A percentile compares a stretch with the other conserved stretches of the same genome.
These are phyloP conservation scores for Neostapfia colusana DNA, from an alignment of 176 grass and related monocot genomes.

Conservation along the genomic window DNA sequence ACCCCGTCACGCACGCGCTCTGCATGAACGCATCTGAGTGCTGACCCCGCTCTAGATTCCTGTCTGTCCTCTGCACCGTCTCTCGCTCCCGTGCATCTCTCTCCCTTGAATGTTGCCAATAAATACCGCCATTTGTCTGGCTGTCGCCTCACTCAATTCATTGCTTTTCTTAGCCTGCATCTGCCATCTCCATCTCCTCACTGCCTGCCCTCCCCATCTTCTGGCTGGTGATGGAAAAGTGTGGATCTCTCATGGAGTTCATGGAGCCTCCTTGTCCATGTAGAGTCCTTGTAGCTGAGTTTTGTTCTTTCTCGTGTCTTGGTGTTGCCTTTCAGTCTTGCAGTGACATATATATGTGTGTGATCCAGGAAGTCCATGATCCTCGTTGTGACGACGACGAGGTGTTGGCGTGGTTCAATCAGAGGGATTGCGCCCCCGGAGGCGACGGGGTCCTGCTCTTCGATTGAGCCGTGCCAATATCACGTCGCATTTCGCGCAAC, in stretches of 20 bases:
- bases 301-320: neutral
- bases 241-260: neutral
- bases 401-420: conserved; percentile 74
- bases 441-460: conserved; percentile 41
- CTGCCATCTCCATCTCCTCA: neutral
- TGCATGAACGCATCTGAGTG: conserved; percentile 1
- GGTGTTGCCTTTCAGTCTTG: neutral
- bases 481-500: conserved; percentile 8
- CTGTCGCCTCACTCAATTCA: conserved; percentile 33
- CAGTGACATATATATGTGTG: neutral
- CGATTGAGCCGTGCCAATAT: conserved; percentile 93
- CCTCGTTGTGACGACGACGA: conserved; percentile 1
- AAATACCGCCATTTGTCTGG: conserved; percentile 46
- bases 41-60: neutral
- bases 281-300: neutral
- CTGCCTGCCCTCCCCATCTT: neutral
- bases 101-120: conserved; percentile 42
- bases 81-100: conserved; percentile 16
- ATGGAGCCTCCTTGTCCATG: neutral
- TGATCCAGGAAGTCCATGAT: neutral
- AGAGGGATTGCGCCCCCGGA: conserved; percentile 42
- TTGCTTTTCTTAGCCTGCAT: neutral
- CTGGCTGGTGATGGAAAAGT: neutral
- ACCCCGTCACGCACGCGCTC: neutral
- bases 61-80: conserved; percentile 27